A percentile compares a stretch with the other conserved stretches of the same genome.
phyloP scores from a whole-genome alignment of 2,329 filamentous ascomycete species.

The Aspergillus jensenii region DNA sequence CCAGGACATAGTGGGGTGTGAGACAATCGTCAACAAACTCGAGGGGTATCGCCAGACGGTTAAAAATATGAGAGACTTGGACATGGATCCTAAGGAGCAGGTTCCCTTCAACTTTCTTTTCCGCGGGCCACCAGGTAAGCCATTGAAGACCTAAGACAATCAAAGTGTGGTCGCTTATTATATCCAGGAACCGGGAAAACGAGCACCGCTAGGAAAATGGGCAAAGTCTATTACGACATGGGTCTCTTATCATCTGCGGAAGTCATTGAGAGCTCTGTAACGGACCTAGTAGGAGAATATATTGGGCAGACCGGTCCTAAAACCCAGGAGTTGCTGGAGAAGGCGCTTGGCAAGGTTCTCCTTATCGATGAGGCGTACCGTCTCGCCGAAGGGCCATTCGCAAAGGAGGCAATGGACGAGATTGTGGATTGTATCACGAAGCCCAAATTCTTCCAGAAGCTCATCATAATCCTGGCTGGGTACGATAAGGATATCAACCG shows the following conservation, averaged over 20 bases:
- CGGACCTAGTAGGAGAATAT: slow-evolving; percentile 68
- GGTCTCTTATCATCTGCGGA: slow-evolving; percentile 62
- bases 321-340: slow-evolving; percentile 60
- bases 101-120: slow-evolving; percentile 71
- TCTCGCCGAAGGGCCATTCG: slow-evolving; percentile 58
- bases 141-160: background rate
- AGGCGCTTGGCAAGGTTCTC: slow-evolving; percentile 63
- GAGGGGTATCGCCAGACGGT: slow-evolving; percentile 56
- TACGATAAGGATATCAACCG: slow-evolving; percentile 67
- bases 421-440: slow-evolving; percentile 57
- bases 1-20: slow-evolving; percentile 58
- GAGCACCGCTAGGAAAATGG: slow-evolving; percentile 70
- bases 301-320: slow-evolving; percentile 70
- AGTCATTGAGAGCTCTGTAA: slow-evolving; percentile 66
- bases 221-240: slow-evolving; percentile 73
- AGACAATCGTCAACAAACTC: slow-evolving; percentile 54
- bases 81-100: slow-evolving; percentile 56
- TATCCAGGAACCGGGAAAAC: slow-evolving; percentile 68
- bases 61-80: slow-evolving; percentile 51
- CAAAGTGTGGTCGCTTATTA: background rate
- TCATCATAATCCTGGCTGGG: slow-evolving; percentile 68
- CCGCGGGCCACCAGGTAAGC: slow-evolving; percentile 60
- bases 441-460: slow-evolving; percentile 56
- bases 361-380: slow-evolving; percentile 74
- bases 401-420: slow-evolving; percentile 56